Evolutionary conservation across 2,329 filamentous ascomycete species (phyloP).

Genomic region (Alternaria incomplexa): DNA sequence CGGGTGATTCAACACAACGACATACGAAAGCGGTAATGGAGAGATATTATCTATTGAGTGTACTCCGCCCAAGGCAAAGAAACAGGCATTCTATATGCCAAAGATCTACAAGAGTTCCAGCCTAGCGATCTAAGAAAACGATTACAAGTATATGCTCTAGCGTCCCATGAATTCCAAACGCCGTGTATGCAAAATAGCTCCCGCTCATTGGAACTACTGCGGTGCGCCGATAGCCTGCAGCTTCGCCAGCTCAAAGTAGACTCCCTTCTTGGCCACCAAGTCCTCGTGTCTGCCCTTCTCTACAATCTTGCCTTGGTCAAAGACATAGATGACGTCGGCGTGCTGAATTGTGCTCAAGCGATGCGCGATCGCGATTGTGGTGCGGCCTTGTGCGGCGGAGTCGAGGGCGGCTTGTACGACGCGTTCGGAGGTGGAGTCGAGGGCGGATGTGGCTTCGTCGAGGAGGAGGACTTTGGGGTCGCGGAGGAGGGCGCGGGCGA

Average conservation of each 20-base stretch:
- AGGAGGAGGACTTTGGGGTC: constrained; percentile 79
- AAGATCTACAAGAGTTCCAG: not conserved
- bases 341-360: constrained; percentile 91
- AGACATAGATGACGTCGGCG: constrained; percentile 95
- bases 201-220: constrained; percentile 20
- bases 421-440: constrained; percentile 62
- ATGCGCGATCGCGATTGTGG: constrained; percentile 95
- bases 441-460: constrained; percentile 48
- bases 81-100: not conserved
- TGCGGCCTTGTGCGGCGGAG: constrained; percentile 80
- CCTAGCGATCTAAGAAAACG: not conserved
- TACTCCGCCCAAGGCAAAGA: not conserved
- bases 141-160: constrained; percentile 7
- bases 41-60: not conserved
- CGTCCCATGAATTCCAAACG: not conserved
- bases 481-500: constrained; percentile 88
- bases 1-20: not conserved
- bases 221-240: constrained; percentile 46
- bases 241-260: constrained; percentile 49
- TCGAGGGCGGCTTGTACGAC: constrained; percentile 83
- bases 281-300: constrained; percentile 82
- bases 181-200: not conserved
- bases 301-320: constrained; percentile 85
- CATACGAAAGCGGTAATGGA: not conserved
- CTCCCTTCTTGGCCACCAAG: constrained; percentile 47